Conservation (phyloP, 2,329 filamentous ascomycete genomes). For the Nemania abortiva region DNA sequence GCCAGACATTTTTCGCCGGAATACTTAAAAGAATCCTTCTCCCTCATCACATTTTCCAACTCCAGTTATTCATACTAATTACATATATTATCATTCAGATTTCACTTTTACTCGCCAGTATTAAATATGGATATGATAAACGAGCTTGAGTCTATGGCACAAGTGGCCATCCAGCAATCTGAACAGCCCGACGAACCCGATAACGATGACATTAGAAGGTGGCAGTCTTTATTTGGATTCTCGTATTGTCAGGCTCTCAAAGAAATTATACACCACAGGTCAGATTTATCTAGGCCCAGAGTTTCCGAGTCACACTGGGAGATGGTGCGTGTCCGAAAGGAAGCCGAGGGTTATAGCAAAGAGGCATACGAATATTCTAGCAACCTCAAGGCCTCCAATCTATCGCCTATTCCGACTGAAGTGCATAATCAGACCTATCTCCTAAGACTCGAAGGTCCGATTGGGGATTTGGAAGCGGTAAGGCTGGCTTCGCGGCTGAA, state of each 20-base stretch:
- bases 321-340: constrained; percentile 31
- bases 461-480: neutral
- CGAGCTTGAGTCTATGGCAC: constrained; percentile 38
- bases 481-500: constrained; percentile 6
- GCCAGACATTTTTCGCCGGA: too few relatives aligned
- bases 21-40: too few relatives aligned
- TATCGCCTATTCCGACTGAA: neutral
- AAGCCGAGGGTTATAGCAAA: constrained; percentile 33
- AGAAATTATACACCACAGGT: constrained; percentile 30
- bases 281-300: constrained; percentile 8
- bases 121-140: constrained; percentile 13
- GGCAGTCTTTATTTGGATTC: constrained; percentile 38
- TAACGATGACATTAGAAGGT: constrained; percentile 28
- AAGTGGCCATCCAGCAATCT: constrained; percentile 22
- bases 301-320: constrained; percentile 35
- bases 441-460: neutral
- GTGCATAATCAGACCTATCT: neutral
- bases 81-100: too few relatives aligned
- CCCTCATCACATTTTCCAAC: too few relatives aligned
- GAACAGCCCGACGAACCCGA: constrained; percentile 13
- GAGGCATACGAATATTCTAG: constrained; percentile 37
- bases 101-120: too few relatives aligned
- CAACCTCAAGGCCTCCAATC: neutral
- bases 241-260: constrained; percentile 21
- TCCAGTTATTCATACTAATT: too few relatives aligned